Base-by-base conservation (phyloP, 352 stramenopile genomes). In the Globisporangium recalcitrans region DNA sequence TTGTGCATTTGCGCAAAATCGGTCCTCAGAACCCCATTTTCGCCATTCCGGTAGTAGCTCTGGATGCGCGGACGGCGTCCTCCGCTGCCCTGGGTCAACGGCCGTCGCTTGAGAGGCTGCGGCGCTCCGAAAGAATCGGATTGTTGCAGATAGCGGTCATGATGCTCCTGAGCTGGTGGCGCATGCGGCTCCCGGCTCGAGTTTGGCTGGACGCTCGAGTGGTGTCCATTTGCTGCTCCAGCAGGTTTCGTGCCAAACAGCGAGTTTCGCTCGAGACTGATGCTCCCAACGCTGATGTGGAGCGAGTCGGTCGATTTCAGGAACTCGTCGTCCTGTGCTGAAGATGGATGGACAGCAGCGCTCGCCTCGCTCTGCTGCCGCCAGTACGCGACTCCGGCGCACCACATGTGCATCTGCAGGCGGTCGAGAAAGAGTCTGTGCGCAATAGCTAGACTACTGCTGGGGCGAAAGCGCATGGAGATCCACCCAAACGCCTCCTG, bases 401-500 rank as follows among this genome's bases (percentile, higher is more conserved):
- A 56, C 71, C 70, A 77, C 77, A 98, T 96, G 9, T 73, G 67
- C 0, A 66, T n/a, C 70, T 98, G 73, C 67, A 98, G 87, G 49
- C 88, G 69, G 61, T 91, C 67, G 32, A 99, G 72, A 65, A 97
- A 97, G 21, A 97, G 69, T 71, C 98, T 87, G 61, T 97, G 89
- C 22, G 76, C 79, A 2, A 49, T 77, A 67, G 82, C 93, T 3
- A 99, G 80, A 52, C 79, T 88, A 2, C 85, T 88, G 1, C 94
- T 91, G 46, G 38, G 19, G 38, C 38, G 0, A 3, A 91, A 75
- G 67, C 91, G 98, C 58, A 99, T 92, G n/a, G 91, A 84, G 55
- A 98, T 87, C 93, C 95, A 99, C 0, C 86, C 95, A 63, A 99
- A 97, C 4, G 83, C 92, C 77, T 99, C 96, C 6, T 80, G 78